Conservation (phyloP, 352 stramenopile species). For the Phytophthora pisi region DNA sequence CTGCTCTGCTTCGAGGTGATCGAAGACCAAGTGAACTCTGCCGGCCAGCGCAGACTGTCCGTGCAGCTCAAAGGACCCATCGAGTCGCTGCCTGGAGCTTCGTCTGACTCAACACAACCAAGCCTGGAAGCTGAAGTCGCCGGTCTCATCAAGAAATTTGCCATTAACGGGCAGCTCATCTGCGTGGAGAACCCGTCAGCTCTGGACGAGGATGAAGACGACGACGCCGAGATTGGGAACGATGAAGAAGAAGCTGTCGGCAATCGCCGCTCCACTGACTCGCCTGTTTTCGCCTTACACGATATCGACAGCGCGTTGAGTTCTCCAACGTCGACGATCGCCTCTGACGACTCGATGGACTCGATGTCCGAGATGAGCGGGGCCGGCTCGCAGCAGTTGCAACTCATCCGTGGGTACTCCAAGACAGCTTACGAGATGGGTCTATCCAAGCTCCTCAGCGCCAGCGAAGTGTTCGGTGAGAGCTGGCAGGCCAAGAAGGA, state of each 20-base stretch:
- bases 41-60: conserved; percentile 45
- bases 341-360: conserved; percentile 32
- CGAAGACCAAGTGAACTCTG: conserved; percentile 72
- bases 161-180: conserved; percentile 69
- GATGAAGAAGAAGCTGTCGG: conserved; percentile 9
- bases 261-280: conserved; percentile 4
- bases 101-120: conserved; percentile 27
- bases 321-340: conserved; percentile 13
- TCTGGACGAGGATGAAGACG: conserved; percentile 47
- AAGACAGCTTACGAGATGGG: conserved; percentile 72
- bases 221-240: conserved; percentile 27
- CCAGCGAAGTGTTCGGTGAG: conserved; percentile 89
- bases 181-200: conserved; percentile 39
- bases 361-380: conserved; percentile 25
- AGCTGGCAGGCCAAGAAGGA: conserved; percentile 95
- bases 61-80: conserved; percentile 5
- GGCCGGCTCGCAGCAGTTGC: conserved; percentile 21
- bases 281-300: conserved; percentile 5
- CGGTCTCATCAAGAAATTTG: conserved; percentile 57
- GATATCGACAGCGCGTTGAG: conserved; percentile 15
- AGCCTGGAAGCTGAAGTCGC: conserved; percentile 56
- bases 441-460: conserved; percentile 65
- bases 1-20: conserved; percentile 84
- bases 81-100: conserved; percentile 1
- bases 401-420: conserved; percentile 61